Conservation (phyloP, 2,329 filamentous ascomycete genomes). For the Stagonosporopsis vannaccii region DNA sequence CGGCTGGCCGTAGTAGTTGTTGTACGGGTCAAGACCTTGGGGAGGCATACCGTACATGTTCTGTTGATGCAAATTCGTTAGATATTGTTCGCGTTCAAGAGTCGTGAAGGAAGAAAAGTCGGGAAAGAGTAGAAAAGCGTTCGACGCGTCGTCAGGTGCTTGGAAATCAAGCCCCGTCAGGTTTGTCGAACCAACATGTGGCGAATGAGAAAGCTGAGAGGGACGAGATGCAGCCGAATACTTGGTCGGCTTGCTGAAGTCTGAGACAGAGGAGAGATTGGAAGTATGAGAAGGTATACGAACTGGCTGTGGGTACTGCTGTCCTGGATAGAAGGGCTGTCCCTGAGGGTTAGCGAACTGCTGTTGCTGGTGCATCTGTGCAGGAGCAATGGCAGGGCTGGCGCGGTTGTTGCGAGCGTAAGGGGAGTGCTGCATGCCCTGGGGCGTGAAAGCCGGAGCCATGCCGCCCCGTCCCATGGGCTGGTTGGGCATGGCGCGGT, state of each 20-base stretch:
- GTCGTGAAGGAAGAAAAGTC: conserved; percentile 70
- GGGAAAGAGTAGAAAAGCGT: conserved; percentile 36
- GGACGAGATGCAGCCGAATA: conserved; percentile 22
- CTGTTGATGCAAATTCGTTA: conserved; percentile 73
- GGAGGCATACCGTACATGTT: conserved; percentile 65
- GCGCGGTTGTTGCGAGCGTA: conserved; percentile 61
- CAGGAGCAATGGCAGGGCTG: conserved; percentile 65
- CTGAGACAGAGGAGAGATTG: conserved; percentile 20
- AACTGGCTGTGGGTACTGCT: conserved; percentile 68
- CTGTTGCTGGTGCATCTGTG: conserved; percentile 71
- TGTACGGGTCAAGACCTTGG: conserved; percentile 52
- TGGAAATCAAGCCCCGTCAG: conserved; percentile 26
- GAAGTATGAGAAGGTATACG: conserved; percentile 58
- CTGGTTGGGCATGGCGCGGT: conserved; percentile 60
- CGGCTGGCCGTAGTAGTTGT: conserved; percentile 55
- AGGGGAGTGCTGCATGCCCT: conserved; percentile 63
- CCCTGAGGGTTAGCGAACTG: conserved; percentile 58
- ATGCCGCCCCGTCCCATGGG: conserved; percentile 60
- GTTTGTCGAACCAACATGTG: conserved; percentile 21
- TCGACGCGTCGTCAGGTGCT: conserved; percentile 27
- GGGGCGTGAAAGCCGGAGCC: conserved; percentile 59
- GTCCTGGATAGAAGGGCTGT: conserved; percentile 69
- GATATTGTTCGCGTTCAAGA: conserved; percentile 75
- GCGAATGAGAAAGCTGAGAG: conserved; percentile 21
- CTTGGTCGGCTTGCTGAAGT: conserved; percentile 30